Base-by-base conservation (phyloP, 2,329 filamentous ascomycete genomes). In the Ceratocystis harringtonii region DNA sequence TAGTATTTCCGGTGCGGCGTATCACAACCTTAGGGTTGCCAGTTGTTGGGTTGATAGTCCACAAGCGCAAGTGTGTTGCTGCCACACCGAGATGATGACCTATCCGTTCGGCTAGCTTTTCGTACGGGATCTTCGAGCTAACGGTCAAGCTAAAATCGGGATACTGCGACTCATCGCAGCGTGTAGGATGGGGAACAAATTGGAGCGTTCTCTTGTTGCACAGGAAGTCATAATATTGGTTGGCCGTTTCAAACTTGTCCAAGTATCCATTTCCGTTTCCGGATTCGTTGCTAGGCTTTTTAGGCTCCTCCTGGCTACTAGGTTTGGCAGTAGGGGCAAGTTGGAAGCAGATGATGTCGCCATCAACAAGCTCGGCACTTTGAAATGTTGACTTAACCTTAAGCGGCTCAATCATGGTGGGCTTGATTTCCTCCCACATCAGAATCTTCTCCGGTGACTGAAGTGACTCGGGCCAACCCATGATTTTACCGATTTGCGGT, bases 391-490 rank as follows among this genome's bases (percentile, higher is more conserved):
- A 85, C 77, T 96, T 97, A 0, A 87, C 83, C 76, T 96, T 97
- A 79, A 99, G 87, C 5, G 84, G 81, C 73, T 99, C 95, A 70
- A 99, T 96, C 92, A 97, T 97, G 68, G 85, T 89, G 63, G 92
- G 91, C 76, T 97, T 99, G 76, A 99, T 97, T 78, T 99, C 94
- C 77, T 99, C 94, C 77, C 86, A 97, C 25, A 99, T 81, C n/a
- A 80, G 73, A 45, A 84, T 73, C 72, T 81, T 83, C 67, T 86
- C 83, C 5, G 83, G 81, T 0, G 77, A 82, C 2, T 83, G 79
- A 3, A 88, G 82, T 69, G 88, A 90, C 1, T 88, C 82, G 28
- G 88, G 83, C 92, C 94, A 97, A 12, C 84, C 82, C 90, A 97
- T 94, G 72, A 87, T 84, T 70, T 88, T 84, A 66, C 88, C 77